These are phyloP conservation scores for Chrysoporthe puriensis DNA, from an alignment of 2,329 filamentous ascomycete genomes.

Conservation along the genomic window DNA sequence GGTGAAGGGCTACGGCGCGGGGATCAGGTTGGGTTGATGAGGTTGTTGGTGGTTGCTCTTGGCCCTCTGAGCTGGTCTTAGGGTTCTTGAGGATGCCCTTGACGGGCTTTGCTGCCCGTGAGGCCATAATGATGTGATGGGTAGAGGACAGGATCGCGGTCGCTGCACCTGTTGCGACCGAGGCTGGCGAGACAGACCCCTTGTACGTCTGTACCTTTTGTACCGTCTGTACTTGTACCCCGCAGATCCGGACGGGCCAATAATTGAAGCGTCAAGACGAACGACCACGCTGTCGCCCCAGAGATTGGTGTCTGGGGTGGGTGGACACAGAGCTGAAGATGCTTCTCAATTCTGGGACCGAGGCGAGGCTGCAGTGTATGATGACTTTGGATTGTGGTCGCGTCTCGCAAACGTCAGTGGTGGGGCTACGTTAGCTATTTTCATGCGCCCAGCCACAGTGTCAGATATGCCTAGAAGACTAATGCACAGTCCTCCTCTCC, in stretches of 20 bases:
- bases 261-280: not conserved
- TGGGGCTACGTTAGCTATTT: constrained; percentile 17
- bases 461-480: not conserved
- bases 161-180: not conserved
- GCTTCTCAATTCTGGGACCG: not conserved
- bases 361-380: not conserved
- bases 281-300: not conserved
- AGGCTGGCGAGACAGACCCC: not conserved
- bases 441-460: constrained; percentile 16
- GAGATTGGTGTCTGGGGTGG: not conserved
- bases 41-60: constrained; percentile 39
- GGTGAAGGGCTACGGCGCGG: constrained; percentile 73
- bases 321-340: not conserved
- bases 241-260: not conserved
- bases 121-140: constrained; percentile 40
- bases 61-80: constrained; percentile 43
- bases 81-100: constrained; percentile 68
- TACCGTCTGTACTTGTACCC: not conserved
- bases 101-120: constrained; percentile 40
- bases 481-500: constrained; percentile 13
- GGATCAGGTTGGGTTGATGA: constrained; percentile 45
- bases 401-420: constrained; percentile 1
- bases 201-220: no score
- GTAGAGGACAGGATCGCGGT: not conserved
- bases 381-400: not conserved